Evolutionary conservation across 176 grass and related monocot genomes (phyloP).

Genomic region (Dendrocalamus sinicus): DNA sequence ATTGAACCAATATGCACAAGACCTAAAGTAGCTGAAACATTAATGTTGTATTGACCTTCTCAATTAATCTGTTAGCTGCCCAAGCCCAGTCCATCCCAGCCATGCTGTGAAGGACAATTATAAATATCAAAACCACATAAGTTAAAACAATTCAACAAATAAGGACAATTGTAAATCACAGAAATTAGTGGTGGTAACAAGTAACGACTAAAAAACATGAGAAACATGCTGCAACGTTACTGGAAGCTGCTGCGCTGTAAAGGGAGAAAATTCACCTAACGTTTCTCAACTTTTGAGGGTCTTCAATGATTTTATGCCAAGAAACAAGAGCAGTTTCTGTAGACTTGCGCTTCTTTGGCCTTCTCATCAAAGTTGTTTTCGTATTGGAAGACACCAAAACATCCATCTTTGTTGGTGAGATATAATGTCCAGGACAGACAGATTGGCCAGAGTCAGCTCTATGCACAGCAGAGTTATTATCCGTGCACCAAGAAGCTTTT

Average conservation of each 20-base stretch:
- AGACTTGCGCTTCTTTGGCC: slow-evolving; percentile 83
- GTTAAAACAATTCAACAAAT: slow-evolving; percentile 30
- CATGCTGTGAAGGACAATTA: slow-evolving; percentile 47
- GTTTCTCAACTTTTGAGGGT: slow-evolving; percentile 55
- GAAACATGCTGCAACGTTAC: neutral
- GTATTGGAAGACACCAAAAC: slow-evolving; percentile 44
- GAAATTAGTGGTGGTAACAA: neutral
- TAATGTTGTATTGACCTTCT: slow-evolving; percentile 73
- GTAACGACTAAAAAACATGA: neutral
- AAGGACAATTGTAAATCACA: slow-evolving; percentile 28
- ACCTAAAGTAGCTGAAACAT: slow-evolving; percentile 19
- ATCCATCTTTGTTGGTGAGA: slow-evolving; percentile 38
- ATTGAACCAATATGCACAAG: slow-evolving; percentile 38
- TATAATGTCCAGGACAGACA: slow-evolving; percentile 48
- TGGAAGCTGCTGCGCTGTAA: slow-evolving; percentile 29
- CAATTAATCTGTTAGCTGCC: slow-evolving; percentile 80
- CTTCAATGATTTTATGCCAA: slow-evolving; percentile 82
- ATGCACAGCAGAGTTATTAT: slow-evolving; percentile 60
- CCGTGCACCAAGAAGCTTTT: slow-evolving; percentile 64
- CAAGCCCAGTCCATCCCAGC: slow-evolving; percentile 81
- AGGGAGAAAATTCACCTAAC: slow-evolving; percentile 66
- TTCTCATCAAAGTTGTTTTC: slow-evolving; percentile 39
- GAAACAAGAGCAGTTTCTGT: slow-evolving; percentile 51
- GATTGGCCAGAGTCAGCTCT: slow-evolving; percentile 62
- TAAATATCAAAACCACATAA: slow-evolving; percentile 41